A percentile compares a stretch with the other conserved stretches of the same genome.
Conservation (phyloP, 129 eudicot species). For the Saussurea involucrata region DNA sequence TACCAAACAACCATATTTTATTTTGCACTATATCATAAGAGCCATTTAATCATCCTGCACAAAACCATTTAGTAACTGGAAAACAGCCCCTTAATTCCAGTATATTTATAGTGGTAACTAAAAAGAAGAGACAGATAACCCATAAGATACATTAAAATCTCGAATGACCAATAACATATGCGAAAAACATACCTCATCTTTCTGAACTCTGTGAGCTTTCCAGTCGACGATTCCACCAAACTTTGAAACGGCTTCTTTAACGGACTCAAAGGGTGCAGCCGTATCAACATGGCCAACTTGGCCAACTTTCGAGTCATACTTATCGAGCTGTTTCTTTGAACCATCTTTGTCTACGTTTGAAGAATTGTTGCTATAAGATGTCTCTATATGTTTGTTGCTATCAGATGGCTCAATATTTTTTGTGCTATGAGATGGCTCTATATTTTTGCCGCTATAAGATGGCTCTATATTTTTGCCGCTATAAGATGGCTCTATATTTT, state of each 20-base stretch:
- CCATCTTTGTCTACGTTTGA: slow-evolving; percentile 11
- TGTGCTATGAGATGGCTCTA: not conserved
- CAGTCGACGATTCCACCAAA: slow-evolving; percentile 86
- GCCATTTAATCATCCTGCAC: too few relatives aligned
- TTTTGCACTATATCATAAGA: too few relatives aligned
- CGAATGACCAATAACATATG: not conserved
- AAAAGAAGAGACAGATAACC: not conserved
- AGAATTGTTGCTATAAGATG: not conserved
- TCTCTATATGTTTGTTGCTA: not conserved
- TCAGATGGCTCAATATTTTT: slow-evolving; percentile 1
- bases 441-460: not conserved
- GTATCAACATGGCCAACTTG: slow-evolving; percentile 58
- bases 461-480: not conserved
- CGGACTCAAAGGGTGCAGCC: slow-evolving; percentile 70
- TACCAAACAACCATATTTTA: too few relatives aligned
- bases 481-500: not conserved
- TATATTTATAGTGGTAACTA: not conserved
- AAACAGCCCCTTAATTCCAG: too few relatives aligned
- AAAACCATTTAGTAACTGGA: too few relatives aligned
- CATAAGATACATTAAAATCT: not conserved
- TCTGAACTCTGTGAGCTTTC: slow-evolving; percentile 82
- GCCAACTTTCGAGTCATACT: slow-evolving; percentile 22
- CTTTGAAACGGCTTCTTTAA: slow-evolving; percentile 77
- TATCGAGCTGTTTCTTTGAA: slow-evolving; percentile 20
- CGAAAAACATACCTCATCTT: slow-evolving; percentile 54